A percentile compares a stretch with the other conserved stretches of the same genome.
These are phyloP conservation scores for Torulaspora pretoriensis DNA, from an alignment of 1,139 yeast species.

Conservation along the genomic window DNA sequence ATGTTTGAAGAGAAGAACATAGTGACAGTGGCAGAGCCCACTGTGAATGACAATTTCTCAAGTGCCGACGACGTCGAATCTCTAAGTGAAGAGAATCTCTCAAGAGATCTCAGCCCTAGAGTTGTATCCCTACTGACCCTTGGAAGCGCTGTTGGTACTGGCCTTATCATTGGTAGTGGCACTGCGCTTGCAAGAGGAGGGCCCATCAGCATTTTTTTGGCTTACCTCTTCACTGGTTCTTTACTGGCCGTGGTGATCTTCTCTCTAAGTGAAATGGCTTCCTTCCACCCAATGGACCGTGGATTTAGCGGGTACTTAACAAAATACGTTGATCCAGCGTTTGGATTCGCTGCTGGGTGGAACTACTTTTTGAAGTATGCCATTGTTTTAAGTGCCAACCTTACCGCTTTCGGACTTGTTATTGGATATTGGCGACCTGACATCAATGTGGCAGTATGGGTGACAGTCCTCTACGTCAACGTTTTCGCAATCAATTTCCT, in stretches of 20 bases:
- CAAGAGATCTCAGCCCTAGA: background rate
- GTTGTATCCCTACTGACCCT: conserved; percentile 24
- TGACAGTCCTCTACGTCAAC: conserved; percentile 47
- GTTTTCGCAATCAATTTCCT: conserved; percentile 41
- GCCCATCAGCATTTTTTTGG: conserved; percentile 57
- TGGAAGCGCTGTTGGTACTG: conserved; percentile 66
- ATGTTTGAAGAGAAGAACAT: background rate
- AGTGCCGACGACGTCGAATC: background rate
- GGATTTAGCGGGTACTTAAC: conserved; percentile 46
- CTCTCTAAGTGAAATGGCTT: conserved; percentile 60
- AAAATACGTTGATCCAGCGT: conserved; percentile 53
- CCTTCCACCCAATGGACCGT: conserved; percentile 51
- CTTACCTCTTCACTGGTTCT: conserved; percentile 42
- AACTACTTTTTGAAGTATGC: conserved; percentile 72
- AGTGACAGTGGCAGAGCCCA: background rate
- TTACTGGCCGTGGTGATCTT: conserved; percentile 8
- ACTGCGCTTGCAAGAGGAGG: conserved; percentile 52
- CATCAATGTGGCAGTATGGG: conserved; percentile 58
- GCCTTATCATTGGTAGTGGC: conserved; percentile 62
- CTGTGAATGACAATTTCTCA: conserved; percentile 1
- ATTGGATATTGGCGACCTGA: conserved; percentile 57
- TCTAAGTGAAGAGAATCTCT: background rate
- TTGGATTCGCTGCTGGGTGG: conserved; percentile 69
- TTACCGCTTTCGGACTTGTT: conserved; percentile 54
- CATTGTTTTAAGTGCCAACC: conserved; percentile 54